Conservation (phyloP, 2,329 filamentous ascomycete species). For the Hypoxylon sp. region DNA sequence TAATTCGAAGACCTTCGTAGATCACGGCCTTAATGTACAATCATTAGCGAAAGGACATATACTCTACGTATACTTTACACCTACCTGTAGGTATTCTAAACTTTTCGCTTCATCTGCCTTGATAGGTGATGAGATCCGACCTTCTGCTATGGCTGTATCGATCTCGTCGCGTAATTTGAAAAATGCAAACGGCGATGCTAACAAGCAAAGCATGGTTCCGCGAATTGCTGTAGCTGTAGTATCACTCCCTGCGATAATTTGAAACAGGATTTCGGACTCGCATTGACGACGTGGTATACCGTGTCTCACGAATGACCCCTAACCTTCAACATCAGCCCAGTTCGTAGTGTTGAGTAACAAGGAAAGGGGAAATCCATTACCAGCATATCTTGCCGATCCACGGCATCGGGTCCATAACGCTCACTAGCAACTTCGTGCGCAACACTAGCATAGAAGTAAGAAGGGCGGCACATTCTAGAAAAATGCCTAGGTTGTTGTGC, state of each 20-base stretch:
- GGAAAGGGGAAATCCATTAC: conserved; percentile 42
- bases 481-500: background rate
- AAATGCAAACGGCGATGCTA: conserved; percentile 61
- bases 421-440: conserved; percentile 62
- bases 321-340: background rate
- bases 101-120: conserved; percentile 47
- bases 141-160: conserved; percentile 55
- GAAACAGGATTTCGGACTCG: conserved; percentile 44
- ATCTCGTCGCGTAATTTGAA: conserved; percentile 62
- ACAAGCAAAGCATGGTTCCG: conserved; percentile 62
- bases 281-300: conserved; percentile 37
- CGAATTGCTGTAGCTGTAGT: conserved; percentile 66
- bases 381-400: conserved; percentile 66
- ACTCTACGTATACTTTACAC: conserved; percentile 26
- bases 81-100: conserved; percentile 56
- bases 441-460: conserved; percentile 52
- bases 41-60: background rate
- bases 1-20: conserved; percentile 58
- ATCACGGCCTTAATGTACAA: conserved; percentile 51
- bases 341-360: background rate
- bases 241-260: conserved; percentile 64
- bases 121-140: conserved; percentile 50
- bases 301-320: conserved; percentile 47
- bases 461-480: background rate
- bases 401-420: conserved; percentile 60